These are phyloP conservation scores for Boletus patriciae DNA, from an alignment of 768 basidiomycete genomes.

Conservation along the genomic window DNA sequence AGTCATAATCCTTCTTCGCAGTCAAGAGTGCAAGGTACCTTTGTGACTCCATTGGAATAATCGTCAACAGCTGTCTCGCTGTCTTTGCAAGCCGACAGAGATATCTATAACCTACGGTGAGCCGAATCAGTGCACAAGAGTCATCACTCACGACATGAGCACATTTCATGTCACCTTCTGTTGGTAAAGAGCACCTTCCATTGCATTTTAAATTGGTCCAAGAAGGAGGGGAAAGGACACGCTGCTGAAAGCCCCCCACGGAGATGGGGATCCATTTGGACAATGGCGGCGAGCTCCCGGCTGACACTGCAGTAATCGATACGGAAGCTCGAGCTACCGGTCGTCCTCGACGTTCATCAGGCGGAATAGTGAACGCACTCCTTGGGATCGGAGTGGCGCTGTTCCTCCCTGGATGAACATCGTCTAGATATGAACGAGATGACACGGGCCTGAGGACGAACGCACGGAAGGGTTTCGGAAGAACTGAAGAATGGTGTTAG, in stretches of 20 bases:
- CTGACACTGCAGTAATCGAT: constrained; percentile 17
- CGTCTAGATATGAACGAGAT: not conserved
- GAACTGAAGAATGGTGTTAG: constrained; percentile 4
- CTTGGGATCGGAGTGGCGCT: not conserved
- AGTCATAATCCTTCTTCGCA: not conserved
- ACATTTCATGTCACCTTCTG: not conserved
- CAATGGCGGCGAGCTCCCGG: constrained; percentile 14
- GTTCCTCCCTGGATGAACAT: constrained; percentile 3
- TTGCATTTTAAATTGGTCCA: constrained; percentile 13
- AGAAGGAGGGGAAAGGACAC: constrained; percentile 24
- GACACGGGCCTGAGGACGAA: not conserved
- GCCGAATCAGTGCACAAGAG: not conserved
- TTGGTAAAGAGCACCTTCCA: constrained; percentile 13
- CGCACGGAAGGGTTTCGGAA: constrained; percentile 10
- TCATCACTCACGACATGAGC: constrained; percentile 27
- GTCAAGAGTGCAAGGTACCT: constrained; percentile 6
- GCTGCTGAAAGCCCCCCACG: not conserved
- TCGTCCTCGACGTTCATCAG: constrained; percentile 13
- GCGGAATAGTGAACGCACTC: not conserved
- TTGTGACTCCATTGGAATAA: constrained; percentile 16
- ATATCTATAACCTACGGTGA: constrained; percentile 19
- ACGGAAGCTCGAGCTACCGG: constrained; percentile 7
- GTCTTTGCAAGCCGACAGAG: constrained; percentile 32
- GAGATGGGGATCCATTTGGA: constrained; percentile 15
- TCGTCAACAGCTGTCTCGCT: constrained; percentile 26